Base-by-base conservation (phyloP, 1,284 basidiomycete genomes). In the Inonotus obliquus region DNA sequence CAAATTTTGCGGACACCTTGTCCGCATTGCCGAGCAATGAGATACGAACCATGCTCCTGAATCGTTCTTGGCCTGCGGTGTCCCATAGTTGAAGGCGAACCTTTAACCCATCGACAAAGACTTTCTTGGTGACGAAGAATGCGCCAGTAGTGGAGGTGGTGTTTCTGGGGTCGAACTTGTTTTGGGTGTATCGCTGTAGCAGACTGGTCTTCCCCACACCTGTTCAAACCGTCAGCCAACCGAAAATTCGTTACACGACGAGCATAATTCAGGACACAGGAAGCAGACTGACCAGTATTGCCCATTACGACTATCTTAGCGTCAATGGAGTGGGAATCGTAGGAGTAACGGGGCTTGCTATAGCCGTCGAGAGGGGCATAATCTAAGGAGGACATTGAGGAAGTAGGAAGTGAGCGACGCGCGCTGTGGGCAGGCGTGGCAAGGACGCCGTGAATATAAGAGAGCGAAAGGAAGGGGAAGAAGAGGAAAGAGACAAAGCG, bases 241-340 rank as follows among this genome's bases (percentile, higher is more conserved):
- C 58, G 7, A 44, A 60, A n/a, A 23, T 10, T 19, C 4, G 14
- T 19, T 21, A 41, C 23, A 14, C 17, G 9, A 32, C 7, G 37
- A 21, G 32, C 25, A 25, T n/a, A 9, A 57, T 17, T 17, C 11
- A 38, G 27, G 39, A 14, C 13, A 37, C 27, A 54, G 39, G 17
- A 21, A 65, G 32, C 63, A 60, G 23, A 72, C 78, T 65, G 64
- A 86, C 94, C 94, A 72, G 95, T 94, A 71, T 94, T 95, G 72
- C 96, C 96, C 81, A 98, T 93, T 67, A 98, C 85, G 72, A 98
- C 95, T 71, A 98, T 92, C 82, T 98, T 98, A 68, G 93, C 94
- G 80, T 98, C 96, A 72, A 97, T 81, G 68, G 88, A 87, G 68
- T 86, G 85, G 38, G 60, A 57, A 39, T 61, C 60, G 55, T 61